phyloP scores from a whole-genome alignment of 2,329 filamentous ascomycete species.

The Graphiopsis chlorocephala region DNA sequence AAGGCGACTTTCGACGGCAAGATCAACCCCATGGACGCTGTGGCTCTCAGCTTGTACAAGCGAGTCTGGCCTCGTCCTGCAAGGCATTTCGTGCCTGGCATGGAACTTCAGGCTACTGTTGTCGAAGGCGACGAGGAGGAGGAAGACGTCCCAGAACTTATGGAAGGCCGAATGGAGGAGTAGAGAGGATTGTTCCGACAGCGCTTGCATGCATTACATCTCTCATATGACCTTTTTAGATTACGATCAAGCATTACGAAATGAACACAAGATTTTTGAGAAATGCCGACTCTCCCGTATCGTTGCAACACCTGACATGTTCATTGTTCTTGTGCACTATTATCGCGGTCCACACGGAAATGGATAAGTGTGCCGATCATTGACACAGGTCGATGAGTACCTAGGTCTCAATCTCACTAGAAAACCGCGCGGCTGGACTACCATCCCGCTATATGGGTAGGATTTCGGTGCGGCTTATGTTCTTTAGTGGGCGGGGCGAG shows the following conservation, averaged over 20 bases:
- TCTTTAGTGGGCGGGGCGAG: not conserved
- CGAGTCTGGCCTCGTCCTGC: conserved; percentile 58
- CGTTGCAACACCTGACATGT: not conserved
- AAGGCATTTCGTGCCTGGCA: conserved; percentile 7
- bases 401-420: not conserved
- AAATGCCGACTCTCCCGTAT: not conserved
- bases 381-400: not conserved
- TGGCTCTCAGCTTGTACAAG: conserved; percentile 72
- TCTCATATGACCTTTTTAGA: conserved; percentile 14
- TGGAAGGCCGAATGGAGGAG: conserved; percentile 12
- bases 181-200: not conserved
- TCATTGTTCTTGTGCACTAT: not conserved
- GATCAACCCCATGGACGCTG: conserved; percentile 92
- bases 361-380: not conserved
- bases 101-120: conserved; percentile 13
- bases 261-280: conserved; percentile 5
- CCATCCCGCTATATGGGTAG: not conserved
- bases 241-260: conserved; percentile 14
- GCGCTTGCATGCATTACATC: not conserved
- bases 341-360: not conserved
- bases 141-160: conserved; percentile 7
- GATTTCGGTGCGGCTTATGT: not conserved
- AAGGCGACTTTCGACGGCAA: conserved; percentile 96
- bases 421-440: not conserved
- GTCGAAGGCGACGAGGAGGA: conserved; percentile 15